phyloP scores from a whole-genome alignment of 345 rosid genomes.

The Diplotaxis tenuifolia region DNA sequence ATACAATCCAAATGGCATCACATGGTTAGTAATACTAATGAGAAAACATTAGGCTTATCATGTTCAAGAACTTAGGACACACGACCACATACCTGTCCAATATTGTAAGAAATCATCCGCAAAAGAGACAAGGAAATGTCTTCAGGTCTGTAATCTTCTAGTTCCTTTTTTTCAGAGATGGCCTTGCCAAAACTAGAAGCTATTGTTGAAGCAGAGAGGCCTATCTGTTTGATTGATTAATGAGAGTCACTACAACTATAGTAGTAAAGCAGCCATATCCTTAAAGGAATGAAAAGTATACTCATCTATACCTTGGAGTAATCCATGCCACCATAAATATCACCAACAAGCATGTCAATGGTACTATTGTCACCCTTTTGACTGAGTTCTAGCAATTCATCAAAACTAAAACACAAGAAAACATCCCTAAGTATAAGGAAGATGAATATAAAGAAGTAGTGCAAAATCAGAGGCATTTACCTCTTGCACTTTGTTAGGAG shows the following conservation, averaged over 20 bases:
- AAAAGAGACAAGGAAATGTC: slow-evolving; percentile 93
- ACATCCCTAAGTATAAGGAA: neutral
- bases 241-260: slow-evolving; percentile 8
- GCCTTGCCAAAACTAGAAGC: slow-evolving; percentile 99
- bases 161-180: slow-evolving; percentile 89
- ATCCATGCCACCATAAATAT: slow-evolving; percentile 96
- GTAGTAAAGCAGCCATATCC: neutral
- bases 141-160: slow-evolving; percentile 89
- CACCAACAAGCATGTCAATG: slow-evolving; percentile 98
- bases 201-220: slow-evolving; percentile 95
- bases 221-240: slow-evolving; percentile 54
- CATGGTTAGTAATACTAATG: no score
- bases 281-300: neutral
- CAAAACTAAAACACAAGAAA: slow-evolving; percentile 59
- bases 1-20: neutral
- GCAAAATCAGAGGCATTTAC: slow-evolving; percentile 39
- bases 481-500: slow-evolving; percentile 92
- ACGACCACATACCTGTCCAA: slow-evolving; percentile 72
- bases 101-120: slow-evolving; percentile 98
- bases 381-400: slow-evolving; percentile 92
- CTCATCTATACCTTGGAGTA: slow-evolving; percentile 71
- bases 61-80: neutral
- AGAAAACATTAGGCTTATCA: neutral
- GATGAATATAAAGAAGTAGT: neutral
- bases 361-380: slow-evolving; percentile 93